phyloP scores from a whole-genome alignment of 805 yeast genomes.

The Saturnispora quitensis region DNA sequence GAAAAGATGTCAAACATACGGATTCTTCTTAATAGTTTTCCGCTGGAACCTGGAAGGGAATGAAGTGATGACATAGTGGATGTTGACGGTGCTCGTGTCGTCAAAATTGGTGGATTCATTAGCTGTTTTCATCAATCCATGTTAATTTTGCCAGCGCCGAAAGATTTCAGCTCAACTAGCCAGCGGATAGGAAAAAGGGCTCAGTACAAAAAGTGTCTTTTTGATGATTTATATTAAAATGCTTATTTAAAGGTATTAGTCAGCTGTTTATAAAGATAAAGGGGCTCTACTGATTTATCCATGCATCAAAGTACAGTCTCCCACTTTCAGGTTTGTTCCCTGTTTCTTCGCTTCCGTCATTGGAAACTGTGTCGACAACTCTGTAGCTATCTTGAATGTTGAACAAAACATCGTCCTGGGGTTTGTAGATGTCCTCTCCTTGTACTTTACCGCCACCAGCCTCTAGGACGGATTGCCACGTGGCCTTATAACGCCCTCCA shows the following conservation, averaged over 20 bases:
- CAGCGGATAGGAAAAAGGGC: background rate
- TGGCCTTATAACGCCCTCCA: slow-evolving; percentile 62
- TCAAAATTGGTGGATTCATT: slow-evolving; percentile 7
- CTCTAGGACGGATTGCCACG: slow-evolving; percentile 73
- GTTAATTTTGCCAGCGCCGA: background rate
- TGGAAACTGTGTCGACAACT: slow-evolving; percentile 17
- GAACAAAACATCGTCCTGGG: slow-evolving; percentile 23
- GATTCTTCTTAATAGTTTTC: slow-evolving; percentile 30
- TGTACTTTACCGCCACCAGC: slow-evolving; percentile 41
- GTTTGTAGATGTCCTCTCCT: slow-evolving; percentile 24
- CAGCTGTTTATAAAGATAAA: background rate
- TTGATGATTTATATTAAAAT: background rate
- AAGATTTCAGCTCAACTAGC: background rate
- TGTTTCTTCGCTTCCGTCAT: slow-evolving; percentile 1
- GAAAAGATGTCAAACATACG: slow-evolving; percentile 19
- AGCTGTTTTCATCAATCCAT: background rate
- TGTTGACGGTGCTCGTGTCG: slow-evolving; percentile 13
- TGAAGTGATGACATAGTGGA: slow-evolving; percentile 27
- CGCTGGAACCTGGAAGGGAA: slow-evolving; percentile 28
- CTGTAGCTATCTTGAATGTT: slow-evolving; percentile 26
- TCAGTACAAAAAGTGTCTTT: background rate
- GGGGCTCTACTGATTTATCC: background rate
- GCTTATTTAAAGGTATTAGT: background rate
- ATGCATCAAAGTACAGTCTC: background rate
- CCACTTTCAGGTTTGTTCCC: background rate